Evolutionary conservation across 78 protist species (phyloP), one percentile per base, ranked within the genome.

Genomic region (Capsaspora owczarzaki): DNA sequence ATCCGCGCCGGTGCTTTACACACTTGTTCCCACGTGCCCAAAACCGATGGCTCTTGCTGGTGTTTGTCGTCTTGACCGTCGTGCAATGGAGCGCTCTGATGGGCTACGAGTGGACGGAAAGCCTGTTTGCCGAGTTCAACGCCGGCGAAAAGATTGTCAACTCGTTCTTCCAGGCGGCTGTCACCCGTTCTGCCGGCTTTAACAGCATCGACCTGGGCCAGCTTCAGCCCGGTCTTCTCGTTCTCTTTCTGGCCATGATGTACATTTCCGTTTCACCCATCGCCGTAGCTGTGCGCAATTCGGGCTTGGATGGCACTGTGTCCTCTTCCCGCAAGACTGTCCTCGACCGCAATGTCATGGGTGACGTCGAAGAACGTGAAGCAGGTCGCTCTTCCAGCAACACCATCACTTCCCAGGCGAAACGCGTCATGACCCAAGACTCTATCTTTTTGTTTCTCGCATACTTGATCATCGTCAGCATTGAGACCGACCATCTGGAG

Each of bases 1-100:
- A 40, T n/a, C 80, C 80, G 68, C 80, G 80, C 14, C 46, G 42
- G 23, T 31, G n/a, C 35, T 33, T 1, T 41, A 76, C 80, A n/a
- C 43, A 35, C 44, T 4, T 76, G 42, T 76, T 76, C 63, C 31
- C 68, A 6, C 29, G 33, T 38, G 19, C 8, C 72, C 10, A 76
- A 22, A 76, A 40, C 31, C 53, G 49, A 16, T 31, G n/a, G 63
- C 33, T 72, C 23, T 16, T 31, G 41, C 19, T 76, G n/a, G 22
- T 46, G 27, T 2, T 76, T 12, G 0, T 56, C 33, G 80, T 38
- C 6, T 1, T 43, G 23, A 4, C 10, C 61, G 40, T 41, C 29
- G 10, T 56, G 14, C 33, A 76, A 22, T 5, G 42, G 33, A 5
- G 16, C 35, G 16, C 35, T 22, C 5, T 49, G 19, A 19, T 19